Conservation (phyloP, 768 basidiomycete species). For the Psilocybe cyanescens region DNA sequence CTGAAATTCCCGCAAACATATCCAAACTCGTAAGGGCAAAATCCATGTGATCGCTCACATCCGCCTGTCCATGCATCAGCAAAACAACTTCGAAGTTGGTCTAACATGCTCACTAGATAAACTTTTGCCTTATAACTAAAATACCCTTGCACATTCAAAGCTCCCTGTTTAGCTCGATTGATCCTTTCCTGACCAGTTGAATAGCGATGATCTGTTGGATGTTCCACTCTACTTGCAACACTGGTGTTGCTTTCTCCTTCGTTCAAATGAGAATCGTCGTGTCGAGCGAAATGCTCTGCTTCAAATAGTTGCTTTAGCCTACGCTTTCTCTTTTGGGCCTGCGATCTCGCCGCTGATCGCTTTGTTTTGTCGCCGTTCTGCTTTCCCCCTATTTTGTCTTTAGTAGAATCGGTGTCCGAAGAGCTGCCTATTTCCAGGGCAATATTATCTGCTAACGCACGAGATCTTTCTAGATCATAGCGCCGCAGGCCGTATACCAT, state of each 20-base stretch:
- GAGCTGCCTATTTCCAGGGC: conserved; percentile 9
- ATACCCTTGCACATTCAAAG: conserved; percentile 42
- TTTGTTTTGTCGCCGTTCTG: background rate
- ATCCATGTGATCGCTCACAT: conserved; percentile 76
- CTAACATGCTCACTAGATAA: conserved; percentile 52
- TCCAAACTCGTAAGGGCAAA: conserved; percentile 67
- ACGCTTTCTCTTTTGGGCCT: conserved; percentile 3
- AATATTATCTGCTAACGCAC: conserved; percentile 28
- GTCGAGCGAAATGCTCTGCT: conserved; percentile 6
- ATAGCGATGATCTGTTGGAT: background rate
- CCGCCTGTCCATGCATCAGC: conserved; percentile 45
- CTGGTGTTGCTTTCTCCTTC: background rate
- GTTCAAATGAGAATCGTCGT: background rate
- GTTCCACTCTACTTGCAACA: conserved; percentile 11
- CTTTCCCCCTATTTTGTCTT: background rate
- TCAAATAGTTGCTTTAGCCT: conserved; percentile 4
- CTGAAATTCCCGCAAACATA: conserved; percentile 66
- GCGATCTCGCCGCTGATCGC: conserved; percentile 1
- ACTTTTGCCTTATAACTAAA: conserved; percentile 69
- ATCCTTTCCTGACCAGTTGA: conserved; percentile 1
- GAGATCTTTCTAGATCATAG: conserved; percentile 57
- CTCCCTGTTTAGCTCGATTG: conserved; percentile 16
- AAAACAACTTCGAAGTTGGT: background rate
- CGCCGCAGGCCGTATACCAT: conserved; percentile 65
- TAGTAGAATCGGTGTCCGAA: conserved; percentile 1